phyloP scores from a whole-genome alignment of 2,329 filamentous ascomycete genomes.

The Madurella mycetomatis region DNA sequence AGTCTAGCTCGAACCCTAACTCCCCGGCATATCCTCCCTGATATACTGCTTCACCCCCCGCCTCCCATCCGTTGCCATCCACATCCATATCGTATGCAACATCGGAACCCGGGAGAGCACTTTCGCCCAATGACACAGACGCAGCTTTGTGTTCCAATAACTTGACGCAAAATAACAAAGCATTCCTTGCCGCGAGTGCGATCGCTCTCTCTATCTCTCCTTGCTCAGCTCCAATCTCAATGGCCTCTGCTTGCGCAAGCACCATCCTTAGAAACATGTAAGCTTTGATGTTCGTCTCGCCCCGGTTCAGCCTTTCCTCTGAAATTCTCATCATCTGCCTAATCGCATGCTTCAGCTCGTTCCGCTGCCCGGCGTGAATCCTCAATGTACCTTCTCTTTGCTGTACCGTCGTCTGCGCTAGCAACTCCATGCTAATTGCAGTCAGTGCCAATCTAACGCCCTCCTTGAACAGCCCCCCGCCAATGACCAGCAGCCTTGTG shows the following conservation, averaged over 20 bases:
- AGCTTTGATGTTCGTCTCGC: constrained; percentile 43
- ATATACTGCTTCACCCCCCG: no score
- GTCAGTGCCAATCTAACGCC: constrained; percentile 33
- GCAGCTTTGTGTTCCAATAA: constrained; percentile 20
- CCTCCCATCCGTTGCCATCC: no score
- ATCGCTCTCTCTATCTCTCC: background rate
- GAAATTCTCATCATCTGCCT: constrained; percentile 28
- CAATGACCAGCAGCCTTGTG: constrained; percentile 33
- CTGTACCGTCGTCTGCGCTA: constrained; percentile 28
- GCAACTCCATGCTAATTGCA: constrained; percentile 35
- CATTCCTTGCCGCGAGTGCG: constrained; percentile 28
- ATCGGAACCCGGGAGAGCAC: no score
- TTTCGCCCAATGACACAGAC: no score
- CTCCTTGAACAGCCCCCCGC: constrained; percentile 41
- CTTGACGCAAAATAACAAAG: constrained; percentile 30
- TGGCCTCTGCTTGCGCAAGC: constrained; percentile 1
- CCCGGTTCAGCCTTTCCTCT: constrained; percentile 32
- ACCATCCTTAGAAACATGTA: constrained; percentile 35
- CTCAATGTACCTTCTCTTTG: constrained; percentile 2
- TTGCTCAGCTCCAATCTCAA: background rate
- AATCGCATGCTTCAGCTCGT: constrained; percentile 32
- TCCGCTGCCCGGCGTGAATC: constrained; percentile 15
- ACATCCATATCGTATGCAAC: no score
- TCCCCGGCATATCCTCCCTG: no score
- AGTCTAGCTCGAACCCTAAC: no score